phyloP scores from a whole-genome alignment of 164 flowering plant genomes.

The Echeveria elegans region DNA sequence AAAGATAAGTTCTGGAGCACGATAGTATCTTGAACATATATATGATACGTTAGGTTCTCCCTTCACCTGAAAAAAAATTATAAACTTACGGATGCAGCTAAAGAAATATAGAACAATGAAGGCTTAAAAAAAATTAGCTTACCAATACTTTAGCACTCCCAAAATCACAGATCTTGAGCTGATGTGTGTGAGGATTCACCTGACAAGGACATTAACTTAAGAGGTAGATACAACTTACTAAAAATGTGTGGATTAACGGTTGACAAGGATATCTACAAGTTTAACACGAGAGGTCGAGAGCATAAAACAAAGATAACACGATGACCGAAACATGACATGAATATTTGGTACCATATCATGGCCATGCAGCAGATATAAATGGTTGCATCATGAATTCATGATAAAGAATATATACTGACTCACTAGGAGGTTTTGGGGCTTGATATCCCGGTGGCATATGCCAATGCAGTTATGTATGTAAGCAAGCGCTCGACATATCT shows the following conservation, averaged over 20 bases:
- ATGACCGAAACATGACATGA: no score
- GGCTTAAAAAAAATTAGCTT: constrained; percentile 14
- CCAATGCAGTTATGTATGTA: constrained; percentile 86
- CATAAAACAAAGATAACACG: no score
- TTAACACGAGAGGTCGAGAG: no score
- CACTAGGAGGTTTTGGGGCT: constrained; percentile 89
- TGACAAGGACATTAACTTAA: constrained; percentile 10
- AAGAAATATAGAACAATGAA: constrained; percentile 3
- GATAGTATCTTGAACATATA: constrained; percentile 94
- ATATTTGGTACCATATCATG: no score
- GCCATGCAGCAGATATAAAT: neutral
- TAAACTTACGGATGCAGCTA: constrained; percentile 4
- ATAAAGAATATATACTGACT: constrained; percentile 16
- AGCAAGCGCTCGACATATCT: constrained; percentile 94
- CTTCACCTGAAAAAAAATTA: constrained; percentile 52
- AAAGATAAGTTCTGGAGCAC: constrained; percentile 96
- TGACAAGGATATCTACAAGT: neutral
- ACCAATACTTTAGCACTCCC: constrained; percentile 99
- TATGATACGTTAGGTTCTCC: constrained; percentile 97
- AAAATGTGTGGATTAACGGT: neutral
- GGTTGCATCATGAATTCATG: neutral
- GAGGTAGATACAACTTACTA: neutral
- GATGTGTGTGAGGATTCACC: constrained; percentile 98
- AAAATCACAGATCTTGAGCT: constrained; percentile 91
- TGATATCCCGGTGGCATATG: constrained; percentile 93